phyloP scores from a whole-genome alignment of 495 filamentous ascomycete genomes.

The Penicillium parvum region DNA sequence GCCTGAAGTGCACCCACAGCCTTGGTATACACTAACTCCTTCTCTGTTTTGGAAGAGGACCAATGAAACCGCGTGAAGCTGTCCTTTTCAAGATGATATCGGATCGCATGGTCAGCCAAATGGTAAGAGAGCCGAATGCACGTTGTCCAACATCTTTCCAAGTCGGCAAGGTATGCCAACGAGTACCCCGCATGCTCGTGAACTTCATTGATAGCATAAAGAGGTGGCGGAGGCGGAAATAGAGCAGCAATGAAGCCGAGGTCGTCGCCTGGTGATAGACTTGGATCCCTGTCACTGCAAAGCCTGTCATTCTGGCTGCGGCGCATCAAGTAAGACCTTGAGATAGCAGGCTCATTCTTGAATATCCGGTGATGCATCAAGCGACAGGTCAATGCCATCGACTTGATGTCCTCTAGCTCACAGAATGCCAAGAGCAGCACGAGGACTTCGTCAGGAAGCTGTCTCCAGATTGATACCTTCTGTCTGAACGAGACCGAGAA shows the following conservation, averaged over 20 bases:
- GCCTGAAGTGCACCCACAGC: conserved; percentile 22
- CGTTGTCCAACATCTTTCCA: conserved; percentile 27
- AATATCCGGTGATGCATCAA: conserved; percentile 17
- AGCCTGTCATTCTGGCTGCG: too few species aligned
- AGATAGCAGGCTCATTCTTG: conserved; percentile 22
- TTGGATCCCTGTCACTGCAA: neutral
- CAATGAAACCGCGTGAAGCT: conserved; percentile 13
- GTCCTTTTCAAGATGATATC: conserved; percentile 25
- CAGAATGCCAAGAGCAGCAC: conserved; percentile 19
- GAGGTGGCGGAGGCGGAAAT: conserved; percentile 29
- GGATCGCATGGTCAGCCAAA: conserved; percentile 23
- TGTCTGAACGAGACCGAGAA: neutral
- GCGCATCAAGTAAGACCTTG: too few species aligned
- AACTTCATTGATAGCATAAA: conserved; percentile 14
- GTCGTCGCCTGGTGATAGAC: conserved; percentile 21
- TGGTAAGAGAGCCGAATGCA: conserved; percentile 27
- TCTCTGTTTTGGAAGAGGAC: conserved; percentile 26
- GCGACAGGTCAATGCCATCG: conserved; percentile 22
- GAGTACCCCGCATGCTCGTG: conserved; percentile 26
- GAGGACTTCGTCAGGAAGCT: conserved; percentile 21
- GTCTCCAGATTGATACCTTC: conserved; percentile 16
- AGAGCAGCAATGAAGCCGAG: conserved; percentile 26
- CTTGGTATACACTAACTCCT: conserved; percentile 25
- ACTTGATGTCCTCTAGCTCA: conserved; percentile 19
- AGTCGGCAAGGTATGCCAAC: conserved; percentile 26